phyloP scores from a whole-genome alignment of 768 basidiomycete species.

The Leccinum sublutescens region DNA sequence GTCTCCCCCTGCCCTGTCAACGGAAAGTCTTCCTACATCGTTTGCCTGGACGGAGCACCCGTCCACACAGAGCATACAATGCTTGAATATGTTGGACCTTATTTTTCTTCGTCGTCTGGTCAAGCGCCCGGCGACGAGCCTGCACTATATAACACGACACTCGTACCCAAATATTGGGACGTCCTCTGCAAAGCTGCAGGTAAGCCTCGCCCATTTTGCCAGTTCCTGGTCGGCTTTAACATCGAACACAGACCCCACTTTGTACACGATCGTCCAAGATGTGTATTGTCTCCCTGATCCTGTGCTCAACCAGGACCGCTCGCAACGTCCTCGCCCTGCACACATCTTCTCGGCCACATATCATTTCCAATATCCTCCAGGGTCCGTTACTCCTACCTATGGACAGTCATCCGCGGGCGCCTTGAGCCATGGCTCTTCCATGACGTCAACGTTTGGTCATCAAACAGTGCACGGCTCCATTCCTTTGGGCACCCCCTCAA shows the following conservation, averaged over 20 bases:
- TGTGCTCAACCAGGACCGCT: conserved; percentile 19
- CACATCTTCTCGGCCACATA: conserved; percentile 58
- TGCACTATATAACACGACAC: conserved; percentile 55
- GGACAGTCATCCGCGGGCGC: conserved; percentile 13
- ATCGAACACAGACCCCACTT: conserved; percentile 54
- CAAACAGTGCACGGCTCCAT: conserved; percentile 3
- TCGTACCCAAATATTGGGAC: conserved; percentile 67
- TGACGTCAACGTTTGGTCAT: conserved; percentile 15
- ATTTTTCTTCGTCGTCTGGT: conserved; percentile 32
- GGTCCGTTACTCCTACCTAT: conserved; percentile 5
- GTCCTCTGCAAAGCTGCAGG: conserved; percentile 55
- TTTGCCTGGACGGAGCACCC: conserved; percentile 47
- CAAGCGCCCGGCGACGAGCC: conserved; percentile 26
- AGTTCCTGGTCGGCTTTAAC: neutral
- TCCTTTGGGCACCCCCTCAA: neutral
- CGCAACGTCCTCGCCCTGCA: conserved; percentile 27
- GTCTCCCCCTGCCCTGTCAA: conserved; percentile 45
- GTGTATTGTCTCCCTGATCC: conserved; percentile 38
- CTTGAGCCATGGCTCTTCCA: conserved; percentile 10
- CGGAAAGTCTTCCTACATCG: conserved; percentile 55
- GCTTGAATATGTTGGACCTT: conserved; percentile 34
- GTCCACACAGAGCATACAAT: conserved; percentile 52
- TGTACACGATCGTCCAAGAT: conserved; percentile 66
- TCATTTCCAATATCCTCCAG: conserved; percentile 46
- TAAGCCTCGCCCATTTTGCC: conserved; percentile 28